Percentiles rank a stretch among this genome's conserved stretches.
These are phyloP conservation scores for Rutstroemia sp. DNA, from an alignment of 2,329 filamentous ascomycete species.

Conservation along the genomic window DNA sequence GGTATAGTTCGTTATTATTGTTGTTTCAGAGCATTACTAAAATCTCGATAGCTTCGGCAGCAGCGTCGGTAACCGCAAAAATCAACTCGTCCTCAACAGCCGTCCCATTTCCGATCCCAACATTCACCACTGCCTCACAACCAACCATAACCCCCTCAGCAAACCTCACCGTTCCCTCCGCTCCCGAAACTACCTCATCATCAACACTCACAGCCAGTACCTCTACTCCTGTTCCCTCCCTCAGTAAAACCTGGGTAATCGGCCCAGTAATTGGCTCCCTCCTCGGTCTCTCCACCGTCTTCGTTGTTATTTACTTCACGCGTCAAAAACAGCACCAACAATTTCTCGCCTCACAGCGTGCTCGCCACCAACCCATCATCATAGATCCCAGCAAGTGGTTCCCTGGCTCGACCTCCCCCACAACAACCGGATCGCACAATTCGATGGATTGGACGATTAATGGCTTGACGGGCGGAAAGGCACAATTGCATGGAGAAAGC, in stretches of 20 bases:
- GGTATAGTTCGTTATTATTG: background rate
- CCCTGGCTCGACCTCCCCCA: background rate
- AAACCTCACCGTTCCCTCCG: background rate
- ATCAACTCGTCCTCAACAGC: background rate
- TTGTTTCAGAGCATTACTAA: background rate
- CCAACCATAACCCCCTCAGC: background rate
- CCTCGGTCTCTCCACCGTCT: constrained; percentile 20
- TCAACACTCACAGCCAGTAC: background rate
- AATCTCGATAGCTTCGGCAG: background rate
- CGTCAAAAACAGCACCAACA: constrained; percentile 13
- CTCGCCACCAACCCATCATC: background rate
- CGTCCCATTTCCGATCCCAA: background rate
- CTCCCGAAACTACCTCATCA: background rate
- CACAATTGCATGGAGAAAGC: constrained; percentile 19
- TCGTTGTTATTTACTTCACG: constrained; percentile 24
- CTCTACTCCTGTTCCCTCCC: background rate
- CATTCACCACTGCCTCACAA: background rate
- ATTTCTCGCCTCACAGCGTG: background rate
- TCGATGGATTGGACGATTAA: constrained; percentile 9
- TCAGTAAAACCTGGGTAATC: constrained; percentile 21
- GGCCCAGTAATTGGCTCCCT: constrained; percentile 23
- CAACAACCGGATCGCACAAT: background rate
- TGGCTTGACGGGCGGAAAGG: constrained; percentile 9
- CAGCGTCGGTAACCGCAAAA: background rate
- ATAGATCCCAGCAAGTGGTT: constrained; percentile 1